Conservation (phyloP, 352 stramenopile species). For the Pythium grandisporangium region DNA sequence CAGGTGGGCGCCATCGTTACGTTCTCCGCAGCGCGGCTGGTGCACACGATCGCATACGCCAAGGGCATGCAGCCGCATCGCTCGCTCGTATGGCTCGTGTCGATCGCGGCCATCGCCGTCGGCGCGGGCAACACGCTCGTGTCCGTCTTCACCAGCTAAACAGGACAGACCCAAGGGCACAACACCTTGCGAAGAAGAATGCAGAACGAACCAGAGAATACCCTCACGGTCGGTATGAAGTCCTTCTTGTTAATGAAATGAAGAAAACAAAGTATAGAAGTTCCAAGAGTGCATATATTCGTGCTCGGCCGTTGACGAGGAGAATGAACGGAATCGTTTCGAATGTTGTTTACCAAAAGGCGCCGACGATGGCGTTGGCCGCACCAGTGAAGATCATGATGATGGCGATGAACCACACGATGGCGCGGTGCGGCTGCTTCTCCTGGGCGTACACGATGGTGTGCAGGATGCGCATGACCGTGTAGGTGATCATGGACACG, state of each 20-base stretch:
- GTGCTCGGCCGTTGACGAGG: no score
- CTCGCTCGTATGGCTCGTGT: slow-evolving; percentile 12
- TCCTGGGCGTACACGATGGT: slow-evolving; percentile 29
- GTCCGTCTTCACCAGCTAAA: slow-evolving; percentile 10
- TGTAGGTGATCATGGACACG: slow-evolving; percentile 21
- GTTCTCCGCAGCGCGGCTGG: slow-evolving; percentile 19
- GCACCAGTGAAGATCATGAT: slow-evolving; percentile 3
- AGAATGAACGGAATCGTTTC: background rate
- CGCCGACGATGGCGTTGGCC: slow-evolving; percentile 1
- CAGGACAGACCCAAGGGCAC: no score
- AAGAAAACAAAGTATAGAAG: no score
- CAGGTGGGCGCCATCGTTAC: slow-evolving; percentile 16
- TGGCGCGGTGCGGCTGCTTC: slow-evolving; percentile 26
- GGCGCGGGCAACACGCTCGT: slow-evolving; percentile 10
- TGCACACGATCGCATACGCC: slow-evolving; percentile 22
- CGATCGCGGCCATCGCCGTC: slow-evolving; percentile 8
- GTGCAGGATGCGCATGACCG: slow-evolving; percentile 19
- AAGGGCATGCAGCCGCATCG: slow-evolving; percentile 21
- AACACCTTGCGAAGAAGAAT: no score
- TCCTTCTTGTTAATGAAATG: no score
- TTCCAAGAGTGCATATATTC: no score
- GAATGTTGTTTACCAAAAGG: background rate
- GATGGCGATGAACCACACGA: slow-evolving; percentile 13
- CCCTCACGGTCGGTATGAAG: no score
- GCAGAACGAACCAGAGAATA: no score